These are phyloP conservation scores for Ambrosia trifida DNA, from an alignment of 129 eudicot genomes.

Conservation along the genomic window DNA sequence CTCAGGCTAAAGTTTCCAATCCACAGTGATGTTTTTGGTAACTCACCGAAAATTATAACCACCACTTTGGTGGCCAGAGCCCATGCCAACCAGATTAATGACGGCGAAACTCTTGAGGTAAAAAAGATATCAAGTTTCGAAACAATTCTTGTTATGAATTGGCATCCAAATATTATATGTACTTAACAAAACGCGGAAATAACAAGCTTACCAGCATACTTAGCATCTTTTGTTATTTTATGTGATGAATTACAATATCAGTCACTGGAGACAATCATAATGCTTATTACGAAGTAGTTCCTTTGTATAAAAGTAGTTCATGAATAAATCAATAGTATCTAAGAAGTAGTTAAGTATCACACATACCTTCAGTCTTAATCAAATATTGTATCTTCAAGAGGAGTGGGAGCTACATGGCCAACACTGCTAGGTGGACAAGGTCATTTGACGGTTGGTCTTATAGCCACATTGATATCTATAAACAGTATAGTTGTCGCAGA, in stretches of 20 bases:
- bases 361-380: constrained; percentile 18
- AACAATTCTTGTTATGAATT: not conserved
- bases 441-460: constrained; percentile 98
- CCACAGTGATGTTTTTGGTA: constrained; percentile 11
- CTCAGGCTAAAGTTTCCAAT: constrained; percentile 17
- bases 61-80: constrained; percentile 45
- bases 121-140: not conserved
- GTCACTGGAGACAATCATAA: constrained; percentile 30
- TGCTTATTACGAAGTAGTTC: too few relatives aligned
- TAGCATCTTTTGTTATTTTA: constrained; percentile 8
- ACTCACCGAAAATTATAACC: constrained; percentile 12
- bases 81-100: constrained; percentile 48
- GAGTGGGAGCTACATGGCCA: constrained; percentile 83
- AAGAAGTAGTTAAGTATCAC: not conserved
- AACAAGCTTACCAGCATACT: not conserved
- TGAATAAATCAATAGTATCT: not conserved
- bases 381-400: constrained; percentile 41
- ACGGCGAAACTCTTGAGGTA: constrained; percentile 45
- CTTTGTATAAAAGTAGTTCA: not conserved
- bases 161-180: not conserved
- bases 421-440: constrained; percentile 80
- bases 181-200: constrained; percentile 1
- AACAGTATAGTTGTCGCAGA: constrained; percentile 97
- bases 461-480: constrained; percentile 79
- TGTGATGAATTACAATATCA: constrained; percentile 9